Evolutionary conservation across 805 yeast genomes (phyloP).

Genomic region (Ogataea zsoltii): DNA sequence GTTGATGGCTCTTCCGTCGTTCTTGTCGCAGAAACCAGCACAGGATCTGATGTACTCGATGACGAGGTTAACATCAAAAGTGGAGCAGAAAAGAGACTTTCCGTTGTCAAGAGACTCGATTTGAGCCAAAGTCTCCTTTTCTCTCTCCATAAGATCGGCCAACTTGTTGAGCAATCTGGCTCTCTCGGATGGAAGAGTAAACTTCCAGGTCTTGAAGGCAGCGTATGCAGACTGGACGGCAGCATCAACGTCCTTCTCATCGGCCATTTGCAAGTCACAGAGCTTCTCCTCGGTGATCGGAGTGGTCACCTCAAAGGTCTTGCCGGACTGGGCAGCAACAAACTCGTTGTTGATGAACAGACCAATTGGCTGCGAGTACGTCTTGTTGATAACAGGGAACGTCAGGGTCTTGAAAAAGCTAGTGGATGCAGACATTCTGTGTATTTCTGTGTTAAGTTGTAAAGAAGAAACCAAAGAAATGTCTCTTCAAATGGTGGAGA

Average conservation of each 20-base stretch:
- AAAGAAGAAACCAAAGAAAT: not conserved
- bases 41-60: slow-evolving; percentile 74
- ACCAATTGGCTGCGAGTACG: slow-evolving; percentile 49
- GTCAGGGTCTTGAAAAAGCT: slow-evolving; percentile 29
- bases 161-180: slow-evolving; percentile 63
- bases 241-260: slow-evolving; percentile 72
- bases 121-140: slow-evolving; percentile 69
- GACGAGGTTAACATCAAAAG: slow-evolving; percentile 73
- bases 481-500: too few relatives aligned
- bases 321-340: slow-evolving; percentile 53
- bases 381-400: slow-evolving; percentile 36
- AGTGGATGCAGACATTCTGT: slow-evolving; percentile 16
- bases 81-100: slow-evolving; percentile 69
- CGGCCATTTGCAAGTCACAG: slow-evolving; percentile 71
- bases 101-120: slow-evolving; percentile 91
- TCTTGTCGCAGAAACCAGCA: slow-evolving; percentile 92
- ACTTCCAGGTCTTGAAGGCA: slow-evolving; percentile 79
- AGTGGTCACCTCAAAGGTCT: slow-evolving; percentile 62
- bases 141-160: slow-evolving; percentile 74
- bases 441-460: not conserved
- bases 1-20: slow-evolving; percentile 72
- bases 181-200: slow-evolving; percentile 66
- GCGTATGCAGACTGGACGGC: slow-evolving; percentile 85
- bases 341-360: slow-evolving; percentile 65
- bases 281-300: slow-evolving; percentile 74